These are phyloP conservation scores for Anisodus tanguticus DNA, from an alignment of 257 asterid species.

Conservation along the genomic window DNA sequence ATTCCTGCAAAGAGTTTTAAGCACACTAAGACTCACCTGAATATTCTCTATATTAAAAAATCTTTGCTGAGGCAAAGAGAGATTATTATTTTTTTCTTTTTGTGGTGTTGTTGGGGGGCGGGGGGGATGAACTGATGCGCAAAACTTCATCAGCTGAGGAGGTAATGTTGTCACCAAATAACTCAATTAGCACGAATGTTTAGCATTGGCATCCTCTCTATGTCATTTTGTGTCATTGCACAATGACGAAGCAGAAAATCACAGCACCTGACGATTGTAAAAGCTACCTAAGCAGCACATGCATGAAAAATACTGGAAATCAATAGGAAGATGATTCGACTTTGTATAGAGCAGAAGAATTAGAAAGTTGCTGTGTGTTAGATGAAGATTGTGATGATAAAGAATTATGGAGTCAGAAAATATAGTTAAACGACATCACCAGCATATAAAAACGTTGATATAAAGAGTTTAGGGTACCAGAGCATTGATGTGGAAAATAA, in stretches of 20 bases:
- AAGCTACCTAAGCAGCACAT: conserved; percentile 20
- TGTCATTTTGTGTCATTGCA: conserved; percentile 2
- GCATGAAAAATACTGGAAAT: background rate
- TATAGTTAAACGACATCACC: background rate
- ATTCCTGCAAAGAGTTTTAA: conserved; percentile 59
- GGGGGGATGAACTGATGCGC: background rate
- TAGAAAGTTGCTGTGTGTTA: background rate
- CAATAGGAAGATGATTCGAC: background rate
- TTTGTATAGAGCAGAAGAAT: background rate
- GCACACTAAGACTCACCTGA: background rate
- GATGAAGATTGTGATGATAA: background rate
- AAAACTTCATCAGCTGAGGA: conserved; percentile 5
- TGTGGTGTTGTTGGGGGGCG: too few species aligned
- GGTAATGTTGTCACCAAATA: background rate
- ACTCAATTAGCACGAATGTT: conserved; percentile 1
- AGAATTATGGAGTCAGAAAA: background rate
- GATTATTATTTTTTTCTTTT: background rate
- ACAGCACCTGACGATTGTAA: conserved; percentile 7
- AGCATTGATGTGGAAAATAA: background rate
- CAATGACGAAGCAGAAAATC: background rate
- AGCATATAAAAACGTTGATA: background rate
- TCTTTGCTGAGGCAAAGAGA: background rate
- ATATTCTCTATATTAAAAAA: background rate
- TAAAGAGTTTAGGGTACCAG: background rate
- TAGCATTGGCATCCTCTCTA: background rate